Percentiles rank a stretch among this genome's conserved stretches.
Conservation (phyloP, 495 filamentous ascomycete genomes). For the Lentithecium fluviatile region DNA sequence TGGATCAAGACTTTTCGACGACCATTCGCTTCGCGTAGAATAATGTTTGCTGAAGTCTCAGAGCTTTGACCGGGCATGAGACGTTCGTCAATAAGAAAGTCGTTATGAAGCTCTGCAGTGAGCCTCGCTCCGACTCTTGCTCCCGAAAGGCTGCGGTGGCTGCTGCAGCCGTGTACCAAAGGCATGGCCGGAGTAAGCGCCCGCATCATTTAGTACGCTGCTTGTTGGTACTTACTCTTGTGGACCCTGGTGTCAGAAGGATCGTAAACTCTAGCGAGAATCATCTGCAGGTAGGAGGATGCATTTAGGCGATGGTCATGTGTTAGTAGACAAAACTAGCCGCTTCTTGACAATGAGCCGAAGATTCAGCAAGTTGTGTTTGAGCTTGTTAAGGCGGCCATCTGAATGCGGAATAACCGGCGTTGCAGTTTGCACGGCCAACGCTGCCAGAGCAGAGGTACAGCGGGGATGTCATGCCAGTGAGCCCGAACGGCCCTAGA, state of each 20-base stretch:
- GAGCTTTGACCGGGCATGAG: background rate
- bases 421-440: too few relatives aligned
- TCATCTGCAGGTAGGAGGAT: background rate
- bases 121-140: background rate
- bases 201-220: background rate
- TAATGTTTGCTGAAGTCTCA: background rate
- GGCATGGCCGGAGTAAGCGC: conserved; percentile 2
- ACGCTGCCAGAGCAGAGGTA: too few relatives aligned
- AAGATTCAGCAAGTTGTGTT: too few relatives aligned
- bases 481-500: too few relatives aligned
- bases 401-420: too few relatives aligned
- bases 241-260: background rate
- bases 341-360: too few relatives aligned
- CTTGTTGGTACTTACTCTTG: background rate
- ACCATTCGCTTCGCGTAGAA: background rate
- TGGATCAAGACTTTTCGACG: background rate
- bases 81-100: background rate
- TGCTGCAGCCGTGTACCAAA: conserved; percentile 4
- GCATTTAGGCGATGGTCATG: background rate
- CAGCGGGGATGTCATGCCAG: too few relatives aligned
- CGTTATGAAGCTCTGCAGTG: background rate
- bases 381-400: too few relatives aligned
- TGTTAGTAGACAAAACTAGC: too few relatives aligned
- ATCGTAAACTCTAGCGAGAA: background rate
- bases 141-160: background rate